These are phyloP conservation scores for Amaranthus hypochondriacus DNA, from an alignment of 148 eudicot genomes.

Conservation along the genomic window DNA sequence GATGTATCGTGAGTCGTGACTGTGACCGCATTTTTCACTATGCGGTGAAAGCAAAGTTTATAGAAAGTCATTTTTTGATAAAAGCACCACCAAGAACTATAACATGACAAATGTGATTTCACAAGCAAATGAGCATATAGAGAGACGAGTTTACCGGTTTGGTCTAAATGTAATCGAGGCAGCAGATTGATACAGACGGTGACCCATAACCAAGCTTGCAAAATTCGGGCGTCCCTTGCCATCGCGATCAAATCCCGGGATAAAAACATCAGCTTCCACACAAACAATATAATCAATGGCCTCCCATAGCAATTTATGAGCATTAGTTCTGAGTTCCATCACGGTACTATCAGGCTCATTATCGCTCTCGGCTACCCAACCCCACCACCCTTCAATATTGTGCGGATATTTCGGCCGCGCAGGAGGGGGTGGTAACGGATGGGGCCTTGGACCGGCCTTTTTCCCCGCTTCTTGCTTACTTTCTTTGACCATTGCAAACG, in stretches of 20 bases:
- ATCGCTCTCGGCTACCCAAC: conserved; percentile 97
- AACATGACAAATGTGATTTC: no score
- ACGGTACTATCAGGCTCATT: conserved; percentile 93
- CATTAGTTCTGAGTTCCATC: conserved; percentile 82
- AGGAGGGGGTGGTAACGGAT: conserved; percentile 92
- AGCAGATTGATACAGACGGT: conserved; percentile 71
- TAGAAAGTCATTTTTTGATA: no score
- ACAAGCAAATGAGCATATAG: not conserved
- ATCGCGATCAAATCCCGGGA: conserved; percentile 87
- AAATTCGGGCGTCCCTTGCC: conserved; percentile 84
- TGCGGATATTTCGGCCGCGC: conserved; percentile 62
- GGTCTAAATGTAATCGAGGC: conserved; percentile 58
- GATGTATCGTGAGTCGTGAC: no score
- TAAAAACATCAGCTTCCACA: conserved; percentile 81
- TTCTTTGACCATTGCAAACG: conserved; percentile 41
- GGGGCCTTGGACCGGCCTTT: conserved; percentile 72
- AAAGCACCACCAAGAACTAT: no score
- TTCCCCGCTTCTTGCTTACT: conserved; percentile 53
- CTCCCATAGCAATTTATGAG: conserved; percentile 92
- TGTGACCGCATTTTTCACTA: no score
- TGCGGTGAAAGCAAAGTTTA: no score
- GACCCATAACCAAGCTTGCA: conserved; percentile 90
- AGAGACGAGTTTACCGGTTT: conserved; percentile 51
- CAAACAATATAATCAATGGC: conserved; percentile 75
- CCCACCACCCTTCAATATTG: conserved; percentile 99